Conservation (phyloP, 2,329 filamentous ascomycete genomes). For the Nannizzia gypsea region DNA sequence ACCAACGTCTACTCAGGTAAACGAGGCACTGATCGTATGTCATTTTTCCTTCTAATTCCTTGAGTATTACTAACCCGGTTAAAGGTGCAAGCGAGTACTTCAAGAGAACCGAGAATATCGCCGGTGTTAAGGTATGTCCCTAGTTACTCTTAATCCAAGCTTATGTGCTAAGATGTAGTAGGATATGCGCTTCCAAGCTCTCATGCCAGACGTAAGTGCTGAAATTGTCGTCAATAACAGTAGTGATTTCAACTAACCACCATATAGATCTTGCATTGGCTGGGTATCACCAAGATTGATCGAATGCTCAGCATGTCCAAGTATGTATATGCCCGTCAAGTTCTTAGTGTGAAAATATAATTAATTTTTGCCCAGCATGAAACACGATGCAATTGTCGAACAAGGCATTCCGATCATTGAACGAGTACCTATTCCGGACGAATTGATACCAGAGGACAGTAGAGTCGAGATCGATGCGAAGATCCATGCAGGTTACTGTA, state of each 20-base stretch:
- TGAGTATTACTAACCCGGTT: constrained; percentile 65
- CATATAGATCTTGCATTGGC: constrained; percentile 70
- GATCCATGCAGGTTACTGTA: constrained; percentile 70
- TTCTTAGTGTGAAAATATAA: not conserved
- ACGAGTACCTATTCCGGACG: constrained; percentile 80
- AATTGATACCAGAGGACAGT: constrained; percentile 87
- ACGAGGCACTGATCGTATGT: constrained; percentile 21
- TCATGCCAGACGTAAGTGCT: constrained; percentile 68
- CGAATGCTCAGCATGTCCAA: constrained; percentile 98
- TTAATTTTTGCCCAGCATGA: constrained; percentile 27
- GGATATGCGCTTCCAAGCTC: constrained; percentile 90
- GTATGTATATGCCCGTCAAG: constrained; percentile 29
- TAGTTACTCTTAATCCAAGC: not conserved
- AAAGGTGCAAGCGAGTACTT: constrained; percentile 88
- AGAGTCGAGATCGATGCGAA: constrained; percentile 98
- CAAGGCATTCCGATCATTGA: constrained; percentile 63
- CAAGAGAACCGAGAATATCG: constrained; percentile 94
- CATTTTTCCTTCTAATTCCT: constrained; percentile 11
- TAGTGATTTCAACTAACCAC: not conserved
- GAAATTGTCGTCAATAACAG: not conserved
- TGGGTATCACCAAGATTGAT: constrained; percentile 97
- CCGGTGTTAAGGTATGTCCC: constrained; percentile 62
- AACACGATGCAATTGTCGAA: constrained; percentile 41
- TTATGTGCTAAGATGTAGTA: constrained; percentile 13
- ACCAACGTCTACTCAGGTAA: constrained; percentile 27